Evolutionary conservation across 306 rosid genomes (phyloP).

Genomic region (Quercus suber): DNA sequence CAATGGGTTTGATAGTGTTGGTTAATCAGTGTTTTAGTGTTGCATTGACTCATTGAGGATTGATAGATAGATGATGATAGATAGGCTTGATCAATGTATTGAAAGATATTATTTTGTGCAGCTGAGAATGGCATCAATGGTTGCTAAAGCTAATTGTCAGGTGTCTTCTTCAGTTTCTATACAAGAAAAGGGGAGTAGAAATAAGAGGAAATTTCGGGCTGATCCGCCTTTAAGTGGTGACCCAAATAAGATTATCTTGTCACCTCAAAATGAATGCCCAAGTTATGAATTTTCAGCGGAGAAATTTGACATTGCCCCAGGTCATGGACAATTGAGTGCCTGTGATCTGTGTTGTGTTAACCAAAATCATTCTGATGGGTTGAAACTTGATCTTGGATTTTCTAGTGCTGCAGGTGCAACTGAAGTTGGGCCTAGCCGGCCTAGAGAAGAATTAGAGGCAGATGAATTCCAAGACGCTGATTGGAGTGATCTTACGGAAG

Average conservation of each 20-base stretch:
- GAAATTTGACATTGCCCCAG: constrained; percentile 47
- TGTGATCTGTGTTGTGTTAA: constrained; percentile 51
- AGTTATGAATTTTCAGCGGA: constrained; percentile 82
- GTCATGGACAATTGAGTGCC: constrained; percentile 42
- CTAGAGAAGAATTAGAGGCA: constrained; percentile 58
- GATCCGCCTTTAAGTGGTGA: constrained; percentile 75
- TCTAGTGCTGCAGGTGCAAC: constrained; percentile 44
- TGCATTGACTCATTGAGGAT: constrained; percentile 13
- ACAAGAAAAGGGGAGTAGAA: constrained; percentile 83
- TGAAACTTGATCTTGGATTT: constrained; percentile 84
- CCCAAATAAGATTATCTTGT: constrained; percentile 43
- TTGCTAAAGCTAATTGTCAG: constrained; percentile 48
- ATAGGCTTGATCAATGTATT: constrained; percentile 24
- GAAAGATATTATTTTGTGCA: constrained; percentile 34
- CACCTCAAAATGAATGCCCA: constrained; percentile 56
- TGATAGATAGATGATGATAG: constrained; percentile 17
- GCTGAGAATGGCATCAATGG: constrained; percentile 81
- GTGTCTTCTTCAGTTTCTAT: constrained; percentile 52
- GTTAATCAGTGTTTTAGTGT: constrained; percentile 22
- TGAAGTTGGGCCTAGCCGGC: constrained; percentile 41
- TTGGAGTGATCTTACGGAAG: constrained; percentile 85
- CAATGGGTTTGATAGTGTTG: constrained; percentile 7
- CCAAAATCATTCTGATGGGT: constrained; percentile 59
- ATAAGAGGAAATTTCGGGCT: constrained; percentile 94
- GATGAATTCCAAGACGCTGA: constrained; percentile 71